phyloP scores from a whole-genome alignment of 1,284 basidiomycete species.

The Gomphus sp. region DNA sequence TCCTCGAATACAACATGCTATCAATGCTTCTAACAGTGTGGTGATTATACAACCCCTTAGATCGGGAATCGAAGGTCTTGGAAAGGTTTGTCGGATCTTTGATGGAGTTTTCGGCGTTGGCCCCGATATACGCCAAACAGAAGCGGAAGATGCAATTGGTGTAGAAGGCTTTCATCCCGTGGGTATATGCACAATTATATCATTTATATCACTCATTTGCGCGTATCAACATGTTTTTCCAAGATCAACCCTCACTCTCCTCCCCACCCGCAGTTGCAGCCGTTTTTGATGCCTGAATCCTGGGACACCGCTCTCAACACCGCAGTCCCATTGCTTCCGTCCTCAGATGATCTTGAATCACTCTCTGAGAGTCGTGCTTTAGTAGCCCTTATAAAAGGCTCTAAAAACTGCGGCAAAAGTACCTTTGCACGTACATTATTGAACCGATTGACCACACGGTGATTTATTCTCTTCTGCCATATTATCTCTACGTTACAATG shows the following conservation, averaged over 20 bases:
- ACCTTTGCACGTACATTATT: conserved; percentile 70
- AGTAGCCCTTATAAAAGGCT: conserved; percentile 64
- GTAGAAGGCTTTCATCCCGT: conserved; percentile 50
- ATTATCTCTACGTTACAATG: not conserved
- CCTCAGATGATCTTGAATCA: not conserved
- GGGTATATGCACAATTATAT: conserved; percentile 17
- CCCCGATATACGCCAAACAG: conserved; percentile 25
- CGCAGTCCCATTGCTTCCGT: not conserved
- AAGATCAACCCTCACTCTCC: conserved; percentile 10
- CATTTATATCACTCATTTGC: conserved; percentile 1
- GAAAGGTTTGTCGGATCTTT: conserved; percentile 50
- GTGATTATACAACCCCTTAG: conserved; percentile 45
- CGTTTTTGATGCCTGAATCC: conserved; percentile 42
- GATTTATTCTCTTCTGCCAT: conserved; percentile 15
- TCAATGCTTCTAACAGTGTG: conserved; percentile 20
- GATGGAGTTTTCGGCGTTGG: conserved; percentile 43
- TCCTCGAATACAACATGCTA: conserved; percentile 11
- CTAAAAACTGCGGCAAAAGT: conserved; percentile 86
- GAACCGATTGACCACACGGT: conserved; percentile 61
- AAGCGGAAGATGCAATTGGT: conserved; percentile 25
- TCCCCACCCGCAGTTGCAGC: conserved; percentile 23
- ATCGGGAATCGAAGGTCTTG: conserved; percentile 56
- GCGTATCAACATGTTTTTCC: conserved; percentile 10
- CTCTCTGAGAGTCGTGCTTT: conserved; percentile 13
- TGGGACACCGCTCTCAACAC: conserved; percentile 46